Base-by-base conservation (phyloP, 2,329 filamentous ascomycete genomes). In the Fusarium sp. region DNA sequence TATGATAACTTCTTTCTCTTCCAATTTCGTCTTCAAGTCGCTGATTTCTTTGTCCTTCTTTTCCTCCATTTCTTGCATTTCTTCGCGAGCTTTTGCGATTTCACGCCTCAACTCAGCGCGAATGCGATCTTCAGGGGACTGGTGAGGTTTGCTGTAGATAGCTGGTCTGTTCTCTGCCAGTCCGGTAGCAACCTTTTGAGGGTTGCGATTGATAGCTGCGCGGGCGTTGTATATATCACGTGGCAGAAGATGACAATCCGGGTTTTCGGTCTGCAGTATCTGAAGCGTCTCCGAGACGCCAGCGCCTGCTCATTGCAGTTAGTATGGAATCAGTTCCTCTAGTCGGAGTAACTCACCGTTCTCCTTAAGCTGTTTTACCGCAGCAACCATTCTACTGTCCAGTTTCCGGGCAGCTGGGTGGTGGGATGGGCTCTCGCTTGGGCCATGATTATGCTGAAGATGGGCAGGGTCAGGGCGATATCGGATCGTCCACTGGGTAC, bases 221-320 rank as follows among this genome's bases (percentile, higher is more conserved):
- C 90, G 86, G 10, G 90, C 90, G 71, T 92, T 92, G 79, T 92
- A 92, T 45, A 92, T 91, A 70, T 92, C 90, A 37, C 90, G 84
- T 5, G 90, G 89, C 5, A 91, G 84, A 44, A 91, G 83, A 39
- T 89, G 89, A 37, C 90, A 89, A 63, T 89, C 86, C 8, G 90
- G 90, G 73, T 91, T 89, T 66, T 91, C 88, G 48, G 83, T 86
- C 76, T 92, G 90, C 61, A 92, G 82, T 67, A 91, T 90, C 78
- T 91, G 88, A 63, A 92, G 82, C n/a, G 90, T 92, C 79, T 91
- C 88, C 61, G 86, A 89, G 57, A 91, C 90, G 62, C 89, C 89
- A 72, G 90, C 86, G 73, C 90, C 90, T 91, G 79, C 76, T 80
- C 74, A 80, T 83, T 57, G 69, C 78, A 82, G 80, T 78, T 75